phyloP scores from a whole-genome alignment of 1,284 basidiomycete genomes.

The Irpex sp. region DNA sequence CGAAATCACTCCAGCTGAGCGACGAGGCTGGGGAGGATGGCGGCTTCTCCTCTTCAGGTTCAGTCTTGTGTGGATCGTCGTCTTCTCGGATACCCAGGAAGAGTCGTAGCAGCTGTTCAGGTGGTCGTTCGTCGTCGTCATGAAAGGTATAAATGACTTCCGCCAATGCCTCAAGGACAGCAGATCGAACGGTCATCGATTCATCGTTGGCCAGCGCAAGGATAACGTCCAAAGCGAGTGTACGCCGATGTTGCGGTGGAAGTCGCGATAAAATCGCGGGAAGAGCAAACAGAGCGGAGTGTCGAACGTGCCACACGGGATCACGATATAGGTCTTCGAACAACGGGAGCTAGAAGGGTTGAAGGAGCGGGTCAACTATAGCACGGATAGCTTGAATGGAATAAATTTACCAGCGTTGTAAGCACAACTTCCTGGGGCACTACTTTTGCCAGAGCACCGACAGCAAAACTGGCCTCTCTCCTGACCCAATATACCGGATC shows the following conservation, averaged over 20 bases:
- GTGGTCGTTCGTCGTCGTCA: conserved; percentile 65
- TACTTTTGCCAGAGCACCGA: conserved; percentile 86
- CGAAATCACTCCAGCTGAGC: conserved; percentile 24
- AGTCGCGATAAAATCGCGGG: conserved; percentile 78
- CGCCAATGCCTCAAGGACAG: conserved; percentile 86
- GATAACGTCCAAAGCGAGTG: conserved; percentile 63
- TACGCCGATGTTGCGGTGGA: conserved; percentile 46
- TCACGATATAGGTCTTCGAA: conserved; percentile 75
- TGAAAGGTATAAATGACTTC: conserved; percentile 90
- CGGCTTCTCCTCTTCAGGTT: not conserved
- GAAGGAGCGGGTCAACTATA: conserved; percentile 5
- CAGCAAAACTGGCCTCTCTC: conserved; percentile 86
- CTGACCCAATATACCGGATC: conserved; percentile 85
- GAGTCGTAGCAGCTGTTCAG: conserved; percentile 74
- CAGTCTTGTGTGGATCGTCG: conserved; percentile 15
- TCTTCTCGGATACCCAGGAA: conserved; percentile 37
- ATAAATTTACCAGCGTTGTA: conserved; percentile 56
- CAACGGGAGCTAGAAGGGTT: conserved; percentile 61
- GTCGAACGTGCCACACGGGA: conserved; percentile 80
- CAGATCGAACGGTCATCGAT: conserved; percentile 70
- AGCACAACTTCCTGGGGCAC: conserved; percentile 71
- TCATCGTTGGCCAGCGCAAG: conserved; percentile 66
- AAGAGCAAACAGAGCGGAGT: conserved; percentile 85
- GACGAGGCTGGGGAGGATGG: conserved; percentile 10
- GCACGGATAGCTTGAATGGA: not conserved